phyloP scores from a whole-genome alignment of 23 red algal species.

The Gracilaria caudata region DNA sequence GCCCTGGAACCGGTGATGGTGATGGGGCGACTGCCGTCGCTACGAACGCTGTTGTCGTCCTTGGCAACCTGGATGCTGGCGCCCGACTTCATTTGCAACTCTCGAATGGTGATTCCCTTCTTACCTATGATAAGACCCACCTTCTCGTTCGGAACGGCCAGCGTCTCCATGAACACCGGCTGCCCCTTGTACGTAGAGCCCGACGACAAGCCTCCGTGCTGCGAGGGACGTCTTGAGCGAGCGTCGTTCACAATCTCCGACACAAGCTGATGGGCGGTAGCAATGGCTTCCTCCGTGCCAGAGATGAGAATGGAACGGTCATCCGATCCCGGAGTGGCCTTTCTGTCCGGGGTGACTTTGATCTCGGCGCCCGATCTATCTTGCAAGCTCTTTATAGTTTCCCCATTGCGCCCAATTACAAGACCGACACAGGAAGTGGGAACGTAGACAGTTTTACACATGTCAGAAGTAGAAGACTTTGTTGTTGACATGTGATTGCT shows the following conservation, averaged over 20 bases:
- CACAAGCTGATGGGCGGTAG: conserved; percentile 77
- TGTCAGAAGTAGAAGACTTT: conserved; percentile 39
- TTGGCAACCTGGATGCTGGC: conserved; percentile 85
- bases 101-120: conserved; percentile 88
- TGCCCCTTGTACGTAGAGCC: conserved; percentile 48
- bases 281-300: conserved; percentile 76
- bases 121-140: conserved; percentile 92
- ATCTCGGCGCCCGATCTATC: conserved; percentile 86
- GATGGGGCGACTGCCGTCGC: conserved; percentile 70
- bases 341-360: conserved; percentile 87
- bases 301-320: conserved; percentile 78
- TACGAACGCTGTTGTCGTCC: conserved; percentile 68
- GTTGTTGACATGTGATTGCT: conserved; percentile 37
- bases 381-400: conserved; percentile 89
- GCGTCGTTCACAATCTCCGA: conserved; percentile 84
- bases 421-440: conserved; percentile 86
- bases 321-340: conserved; percentile 57
- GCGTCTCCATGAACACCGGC: conserved; percentile 41
- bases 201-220: neutral
- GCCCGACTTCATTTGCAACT: conserved; percentile 82
- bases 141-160: conserved; percentile 90
- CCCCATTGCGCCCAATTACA: conserved; percentile 91
- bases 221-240: conserved; percentile 39
- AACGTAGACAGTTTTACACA: conserved; percentile 84
- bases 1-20: conserved; percentile 79